Conservation (phyloP, 805 yeast species). For the Cyberlindnera misumaiensis region DNA sequence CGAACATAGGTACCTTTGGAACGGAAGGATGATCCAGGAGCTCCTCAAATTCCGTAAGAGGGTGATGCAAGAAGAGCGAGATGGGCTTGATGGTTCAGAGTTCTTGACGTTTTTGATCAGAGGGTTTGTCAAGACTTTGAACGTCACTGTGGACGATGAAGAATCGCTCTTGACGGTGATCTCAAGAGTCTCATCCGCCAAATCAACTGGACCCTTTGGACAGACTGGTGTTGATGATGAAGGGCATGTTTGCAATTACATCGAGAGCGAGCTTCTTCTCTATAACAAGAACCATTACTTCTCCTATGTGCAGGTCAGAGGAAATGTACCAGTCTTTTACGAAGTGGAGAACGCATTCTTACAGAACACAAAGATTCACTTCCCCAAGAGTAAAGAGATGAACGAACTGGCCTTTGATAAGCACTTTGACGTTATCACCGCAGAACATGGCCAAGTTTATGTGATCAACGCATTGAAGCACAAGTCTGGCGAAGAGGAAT, state of each 20-base stretch:
- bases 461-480: conserved; percentile 66
- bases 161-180: conserved; percentile 57
- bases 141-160: conserved; percentile 21
- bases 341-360: conserved; percentile 74
- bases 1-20: conserved; percentile 87
- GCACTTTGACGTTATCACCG: conserved; percentile 66
- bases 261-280: conserved; percentile 80
- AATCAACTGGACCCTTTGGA: conserved; percentile 82
- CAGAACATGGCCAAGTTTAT: conserved; percentile 80
- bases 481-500: conserved; percentile 64
- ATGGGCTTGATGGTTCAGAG: conserved; percentile 54
- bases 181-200: conserved; percentile 83
- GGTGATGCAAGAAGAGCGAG: conserved; percentile 52
- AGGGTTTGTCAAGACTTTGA: conserved; percentile 79
- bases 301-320: conserved; percentile 80
- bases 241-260: conserved; percentile 87
- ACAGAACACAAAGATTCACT: conserved; percentile 63
- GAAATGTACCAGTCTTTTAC: conserved; percentile 92
- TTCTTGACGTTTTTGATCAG: conserved; percentile 80
- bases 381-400: conserved; percentile 77
- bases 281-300: conserved; percentile 44
- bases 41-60: conserved; percentile 64
- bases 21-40: conserved; percentile 74
- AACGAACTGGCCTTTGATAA: conserved; percentile 81
- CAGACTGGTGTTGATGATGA: conserved; percentile 87